Conservation (phyloP, 83 land plant genomes). For the Thuja plicata region DNA sequence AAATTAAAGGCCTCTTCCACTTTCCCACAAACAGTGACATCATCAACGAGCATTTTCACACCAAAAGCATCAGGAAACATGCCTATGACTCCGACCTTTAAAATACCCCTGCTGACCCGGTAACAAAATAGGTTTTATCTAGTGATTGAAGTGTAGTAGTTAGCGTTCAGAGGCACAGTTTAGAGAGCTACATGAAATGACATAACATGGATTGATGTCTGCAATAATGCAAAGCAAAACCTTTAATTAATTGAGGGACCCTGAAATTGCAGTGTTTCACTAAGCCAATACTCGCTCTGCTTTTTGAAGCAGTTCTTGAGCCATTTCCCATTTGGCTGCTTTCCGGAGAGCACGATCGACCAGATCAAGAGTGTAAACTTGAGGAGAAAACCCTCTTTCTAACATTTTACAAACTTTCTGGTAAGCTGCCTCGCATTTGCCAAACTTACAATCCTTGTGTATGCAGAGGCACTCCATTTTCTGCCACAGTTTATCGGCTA, state of each 20-base stretch:
- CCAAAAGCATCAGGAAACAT: slow-evolving; percentile 25
- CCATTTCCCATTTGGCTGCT: slow-evolving; percentile 23
- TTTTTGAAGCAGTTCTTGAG: slow-evolving; percentile 12
- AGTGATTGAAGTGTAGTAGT: neutral
- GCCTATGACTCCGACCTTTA: neutral
- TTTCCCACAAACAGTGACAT: slow-evolving; percentile 12
- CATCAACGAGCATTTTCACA: slow-evolving; percentile 10
- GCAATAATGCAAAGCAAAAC: neutral
- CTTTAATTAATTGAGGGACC: neutral
- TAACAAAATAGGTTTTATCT: neutral
- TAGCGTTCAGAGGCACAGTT: neutral
- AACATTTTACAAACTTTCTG: slow-evolving; percentile 17
- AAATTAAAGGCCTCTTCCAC: slow-evolving; percentile 19
- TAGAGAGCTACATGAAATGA: neutral
- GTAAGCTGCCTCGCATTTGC: slow-evolving; percentile 25
- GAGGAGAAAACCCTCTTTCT: slow-evolving; percentile 18
- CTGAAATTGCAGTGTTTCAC: neutral
- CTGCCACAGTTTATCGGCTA: slow-evolving; percentile 18
- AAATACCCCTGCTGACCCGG: slow-evolving; percentile 3
- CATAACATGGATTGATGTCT: neutral
- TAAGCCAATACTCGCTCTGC: neutral
- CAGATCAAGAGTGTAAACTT: slow-evolving; percentile 19
- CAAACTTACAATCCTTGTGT: slow-evolving; percentile 18
- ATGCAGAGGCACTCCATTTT: slow-evolving; percentile 21
- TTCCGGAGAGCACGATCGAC: slow-evolving; percentile 20